Evolutionary conservation across 140 eudicot species (phyloP), one percentile per base, ranked within the genome.

Genomic region (Anethum foeniculum): DNA sequence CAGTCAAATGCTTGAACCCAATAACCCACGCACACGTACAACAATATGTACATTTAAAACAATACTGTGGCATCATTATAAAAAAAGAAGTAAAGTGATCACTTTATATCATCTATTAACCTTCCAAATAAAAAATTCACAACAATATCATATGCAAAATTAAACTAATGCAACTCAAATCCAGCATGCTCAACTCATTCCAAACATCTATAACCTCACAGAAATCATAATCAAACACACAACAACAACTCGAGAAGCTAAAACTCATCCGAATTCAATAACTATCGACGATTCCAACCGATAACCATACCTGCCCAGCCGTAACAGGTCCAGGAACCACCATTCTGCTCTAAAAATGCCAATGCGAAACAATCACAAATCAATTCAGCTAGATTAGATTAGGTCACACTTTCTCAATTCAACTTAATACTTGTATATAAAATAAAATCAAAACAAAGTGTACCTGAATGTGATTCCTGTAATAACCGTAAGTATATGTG

Each of bases 251-350:
- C 14, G 27, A 39, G 30, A 39, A 72, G 30, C 51, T 72, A 41
- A 72, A 34, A 71, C 32, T 74, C 21, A n/a, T 74, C 52, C 58
- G 4, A 48, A 14, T 75, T 15, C 36, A 47, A 47, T 13, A 25
- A 43, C 21, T 19, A 16, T 47, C 32, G 10, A 25, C 9, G 12
- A 41, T 43, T 41, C 48, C 25, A 69, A 34, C 49, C 39, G 9
- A 5, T 15, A 71, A 36, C 43, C 21, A 25, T 84, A 91, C 98
- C 98, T 88, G 97, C 12, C 96, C 98, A 79, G 97, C 87, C 65
- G 96, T 92, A 65, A 92, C 82, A 80, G 92, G 94, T 84, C 89
- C 97, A 89, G 98, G 80, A 84, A 82, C 90, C 88, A 85, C 94
- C 89, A 89, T 90, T 48, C 64, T 41, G 47, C 32, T 75, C 16